These are phyloP conservation scores for Haplosporangium sp. DNA, from an alignment of 371 early-diverging fungal species.

Conservation along the genomic window DNA sequence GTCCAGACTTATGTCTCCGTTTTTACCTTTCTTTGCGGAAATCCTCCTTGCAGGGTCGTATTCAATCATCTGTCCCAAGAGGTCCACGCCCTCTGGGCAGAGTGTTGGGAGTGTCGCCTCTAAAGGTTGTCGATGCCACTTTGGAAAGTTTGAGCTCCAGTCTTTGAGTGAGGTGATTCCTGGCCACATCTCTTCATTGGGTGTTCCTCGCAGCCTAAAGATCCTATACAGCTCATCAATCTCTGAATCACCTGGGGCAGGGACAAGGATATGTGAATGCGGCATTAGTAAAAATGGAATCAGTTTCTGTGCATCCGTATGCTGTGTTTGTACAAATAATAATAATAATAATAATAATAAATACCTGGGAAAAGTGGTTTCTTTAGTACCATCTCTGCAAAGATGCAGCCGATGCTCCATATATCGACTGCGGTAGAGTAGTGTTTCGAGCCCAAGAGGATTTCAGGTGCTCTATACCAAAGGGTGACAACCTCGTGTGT, in stretches of 20 bases:
- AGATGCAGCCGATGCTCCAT: slow-evolving; percentile 98
- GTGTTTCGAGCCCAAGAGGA: slow-evolving; percentile 89
- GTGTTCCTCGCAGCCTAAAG: slow-evolving; percentile 95
- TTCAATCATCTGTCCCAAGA: slow-evolving; percentile 77
- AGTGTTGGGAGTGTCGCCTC: slow-evolving; percentile 60
- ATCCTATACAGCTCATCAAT: slow-evolving; percentile 97
- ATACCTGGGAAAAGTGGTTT: slow-evolving; percentile 91
- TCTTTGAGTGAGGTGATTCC: slow-evolving; percentile 87
- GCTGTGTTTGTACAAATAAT: too few relatives aligned
- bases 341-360: neutral
- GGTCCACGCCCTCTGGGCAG: slow-evolving; percentile 71
- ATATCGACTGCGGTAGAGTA: slow-evolving; percentile 97
- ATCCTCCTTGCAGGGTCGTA: slow-evolving; percentile 86
- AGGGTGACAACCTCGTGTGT: slow-evolving; percentile 98
- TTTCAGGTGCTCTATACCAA: slow-evolving; percentile 98
- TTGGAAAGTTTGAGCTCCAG: slow-evolving; percentile 81
- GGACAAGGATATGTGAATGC: too few relatives aligned
- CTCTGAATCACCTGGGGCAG: slow-evolving; percentile 95
- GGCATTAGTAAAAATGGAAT: too few relatives aligned
- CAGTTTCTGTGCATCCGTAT: too few relatives aligned
- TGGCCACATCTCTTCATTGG: slow-evolving; percentile 91
- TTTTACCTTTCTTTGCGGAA: slow-evolving; percentile 77
- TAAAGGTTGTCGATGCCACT: slow-evolving; percentile 69
- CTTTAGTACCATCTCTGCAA: slow-evolving; percentile 93
- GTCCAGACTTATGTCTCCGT: neutral